A percentile compares a stretch with the other conserved stretches of the same genome.
Conservation (phyloP, 208 protist genomes). For the Wallacemonas sp. region DNA sequence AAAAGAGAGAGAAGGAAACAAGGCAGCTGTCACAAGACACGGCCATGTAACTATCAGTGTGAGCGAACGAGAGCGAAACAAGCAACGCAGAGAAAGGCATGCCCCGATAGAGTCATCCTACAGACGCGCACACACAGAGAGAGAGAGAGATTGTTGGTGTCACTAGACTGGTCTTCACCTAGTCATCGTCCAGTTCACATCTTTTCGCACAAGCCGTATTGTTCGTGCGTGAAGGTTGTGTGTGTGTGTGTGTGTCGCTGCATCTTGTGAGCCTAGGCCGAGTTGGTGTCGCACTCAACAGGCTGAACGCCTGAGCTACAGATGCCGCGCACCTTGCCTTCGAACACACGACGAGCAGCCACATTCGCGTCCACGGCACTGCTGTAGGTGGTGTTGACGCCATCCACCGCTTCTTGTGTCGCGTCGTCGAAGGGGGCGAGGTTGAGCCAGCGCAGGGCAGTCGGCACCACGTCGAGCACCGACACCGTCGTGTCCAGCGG, state of each 20-base stretch:
- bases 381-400: constrained; percentile 28
- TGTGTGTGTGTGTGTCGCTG: too few species aligned
- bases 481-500: constrained; percentile 40
- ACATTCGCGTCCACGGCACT: constrained; percentile 22
- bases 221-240: too few species aligned
- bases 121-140: too few species aligned
- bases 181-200: not conserved
- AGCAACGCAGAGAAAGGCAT: not conserved
- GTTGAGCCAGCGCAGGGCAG: constrained; percentile 71
- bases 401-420: constrained; percentile 30
- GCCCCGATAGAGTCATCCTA: too few species aligned
- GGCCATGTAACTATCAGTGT: too few species aligned
- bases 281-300: constrained; percentile 27
- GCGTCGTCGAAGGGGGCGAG: constrained; percentile 52
- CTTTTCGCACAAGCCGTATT: too few species aligned
- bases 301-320: constrained; percentile 50
- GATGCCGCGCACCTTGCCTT: constrained; percentile 58
- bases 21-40: not conserved
- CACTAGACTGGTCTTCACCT: not conserved
- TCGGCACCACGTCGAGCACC: constrained; percentile 72
- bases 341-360: constrained; percentile 24
- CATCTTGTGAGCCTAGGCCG: too few species aligned
- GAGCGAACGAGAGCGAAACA: constrained; percentile 4
- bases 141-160: not conserved
- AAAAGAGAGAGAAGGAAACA: not conserved